Conservation (phyloP, 2,329 filamentous ascomycete genomes). For the Fusarium mundagurra region DNA sequence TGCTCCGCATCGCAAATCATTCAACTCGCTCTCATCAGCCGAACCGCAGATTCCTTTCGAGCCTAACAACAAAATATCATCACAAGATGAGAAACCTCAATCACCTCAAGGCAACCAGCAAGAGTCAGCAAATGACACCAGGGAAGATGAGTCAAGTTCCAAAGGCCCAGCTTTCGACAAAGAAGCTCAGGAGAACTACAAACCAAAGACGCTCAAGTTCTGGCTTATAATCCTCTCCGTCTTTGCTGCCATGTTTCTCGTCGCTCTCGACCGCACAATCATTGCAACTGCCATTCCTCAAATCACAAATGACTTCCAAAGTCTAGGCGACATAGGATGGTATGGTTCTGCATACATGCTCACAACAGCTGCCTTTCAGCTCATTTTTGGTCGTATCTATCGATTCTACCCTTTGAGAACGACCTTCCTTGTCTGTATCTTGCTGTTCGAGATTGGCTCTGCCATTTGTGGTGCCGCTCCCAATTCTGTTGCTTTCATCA, state of each 20-base stretch:
- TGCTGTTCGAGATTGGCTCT: slow-evolving; percentile 65
- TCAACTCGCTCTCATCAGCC: slow-evolving; percentile 34
- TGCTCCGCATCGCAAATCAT: slow-evolving; percentile 21
- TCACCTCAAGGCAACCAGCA: background rate
- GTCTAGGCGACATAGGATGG: slow-evolving; percentile 70
- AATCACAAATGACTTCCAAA: slow-evolving; percentile 67
- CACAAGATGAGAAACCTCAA: background rate
- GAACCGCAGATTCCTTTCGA: slow-evolving; percentile 8
- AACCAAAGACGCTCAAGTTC: slow-evolving; percentile 63
- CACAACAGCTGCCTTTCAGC: slow-evolving; percentile 64
- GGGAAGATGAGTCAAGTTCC: slow-evolving; percentile 25
- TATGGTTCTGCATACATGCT: slow-evolving; percentile 71
- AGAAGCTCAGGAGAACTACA: slow-evolving; percentile 55
- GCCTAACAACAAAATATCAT: background rate
- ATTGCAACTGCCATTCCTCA: slow-evolving; percentile 64
- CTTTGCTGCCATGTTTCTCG: slow-evolving; percentile 65
- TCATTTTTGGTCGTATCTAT: slow-evolving; percentile 65
- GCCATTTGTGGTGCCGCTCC: slow-evolving; percentile 65
- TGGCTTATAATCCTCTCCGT: slow-evolving; percentile 65
- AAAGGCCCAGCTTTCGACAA: slow-evolving; percentile 34
- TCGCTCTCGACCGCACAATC: slow-evolving; percentile 68
- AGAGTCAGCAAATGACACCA: slow-evolving; percentile 11
- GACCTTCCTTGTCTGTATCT: slow-evolving; percentile 58
- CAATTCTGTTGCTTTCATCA: slow-evolving; percentile 62
- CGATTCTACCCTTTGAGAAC: slow-evolving; percentile 62